Percentiles rank a stretch among this genome's conserved stretches.
Conservation (phyloP, 352 stramenopile species). For the Saprolegnia diclina region DNA sequence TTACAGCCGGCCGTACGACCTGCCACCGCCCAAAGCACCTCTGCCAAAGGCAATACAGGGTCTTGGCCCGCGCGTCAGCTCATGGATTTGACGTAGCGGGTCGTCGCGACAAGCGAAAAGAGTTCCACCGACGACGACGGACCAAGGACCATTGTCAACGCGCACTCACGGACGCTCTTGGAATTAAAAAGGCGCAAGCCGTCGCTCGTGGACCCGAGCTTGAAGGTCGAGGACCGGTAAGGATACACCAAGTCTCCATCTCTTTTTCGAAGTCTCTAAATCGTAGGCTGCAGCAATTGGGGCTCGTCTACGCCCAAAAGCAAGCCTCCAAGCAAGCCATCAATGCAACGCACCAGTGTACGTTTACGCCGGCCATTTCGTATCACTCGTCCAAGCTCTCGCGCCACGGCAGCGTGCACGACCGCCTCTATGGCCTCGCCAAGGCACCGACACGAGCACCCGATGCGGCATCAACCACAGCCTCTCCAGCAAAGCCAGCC, state of each 20-base stretch:
- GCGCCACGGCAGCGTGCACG: constrained; percentile 37
- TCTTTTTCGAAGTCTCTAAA: not conserved
- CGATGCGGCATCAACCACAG: not conserved
- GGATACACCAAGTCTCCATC: constrained; percentile 31
- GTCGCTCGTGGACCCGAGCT: constrained; percentile 5
- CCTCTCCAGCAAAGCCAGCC: constrained; percentile 14
- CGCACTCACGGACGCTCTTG: not conserved
- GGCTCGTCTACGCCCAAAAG: constrained; percentile 64
- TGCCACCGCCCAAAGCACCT: not conserved
- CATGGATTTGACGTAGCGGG: not conserved
- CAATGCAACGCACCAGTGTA: constrained; percentile 24
- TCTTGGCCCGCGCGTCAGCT: too few species aligned
- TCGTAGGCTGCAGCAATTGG: constrained; percentile 56
- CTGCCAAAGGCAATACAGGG: not conserved
- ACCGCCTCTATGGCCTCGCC: constrained; percentile 49
- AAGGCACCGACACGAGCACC: not conserved
- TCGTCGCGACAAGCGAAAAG: not conserved
- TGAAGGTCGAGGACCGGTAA: constrained; percentile 61
- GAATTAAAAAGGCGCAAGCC: not conserved
- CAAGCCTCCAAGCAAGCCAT: constrained; percentile 63
- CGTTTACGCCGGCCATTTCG: constrained; percentile 37
- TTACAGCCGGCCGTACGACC: not conserved
- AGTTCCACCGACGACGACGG: not conserved
- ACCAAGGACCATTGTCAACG: not conserved
- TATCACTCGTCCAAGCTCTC: constrained; percentile 48